Evolutionary conservation across 208 protist genomes (phyloP).

Genomic region (Trypanosoma grayi): DNA sequence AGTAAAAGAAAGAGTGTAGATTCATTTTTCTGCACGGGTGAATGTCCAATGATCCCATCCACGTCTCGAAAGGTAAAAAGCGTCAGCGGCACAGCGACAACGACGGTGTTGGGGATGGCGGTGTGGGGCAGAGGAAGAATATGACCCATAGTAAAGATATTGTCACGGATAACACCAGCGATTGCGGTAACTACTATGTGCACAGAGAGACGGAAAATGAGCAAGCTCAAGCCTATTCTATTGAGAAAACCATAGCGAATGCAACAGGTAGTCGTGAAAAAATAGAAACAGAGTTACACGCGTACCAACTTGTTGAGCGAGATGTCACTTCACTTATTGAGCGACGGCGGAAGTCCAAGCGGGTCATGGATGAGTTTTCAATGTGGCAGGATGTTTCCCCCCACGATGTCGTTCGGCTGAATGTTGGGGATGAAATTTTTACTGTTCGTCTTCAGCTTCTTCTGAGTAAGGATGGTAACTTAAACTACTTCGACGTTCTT

Average conservation of each 20-base stretch:
- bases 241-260: too few relatives aligned
- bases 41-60: too few relatives aligned
- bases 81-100: conserved; percentile 1
- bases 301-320: conserved; percentile 13
- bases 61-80: conserved; percentile 16
- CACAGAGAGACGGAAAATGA: too few relatives aligned
- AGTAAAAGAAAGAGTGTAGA: too few relatives aligned
- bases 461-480: conserved; percentile 27
- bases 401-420: conserved; percentile 46
- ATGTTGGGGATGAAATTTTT: conserved; percentile 83
- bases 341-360: conserved; percentile 15
- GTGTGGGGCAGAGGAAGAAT: not conserved
- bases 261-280: too few relatives aligned
- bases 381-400: conserved; percentile 11
- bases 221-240: too few relatives aligned
- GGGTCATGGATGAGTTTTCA: not conserved
- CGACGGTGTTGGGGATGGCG: too few relatives aligned
- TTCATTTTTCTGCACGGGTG: too few relatives aligned
- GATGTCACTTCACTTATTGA: conserved; percentile 20
- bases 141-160: not conserved
- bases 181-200: not conserved
- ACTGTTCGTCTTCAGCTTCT: conserved; percentile 63
- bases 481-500: conserved; percentile 38
- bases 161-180: not conserved
- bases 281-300: too few relatives aligned